phyloP scores from a whole-genome alignment of 352 stramenopile species.

The Peronospora belbahrii region DNA sequence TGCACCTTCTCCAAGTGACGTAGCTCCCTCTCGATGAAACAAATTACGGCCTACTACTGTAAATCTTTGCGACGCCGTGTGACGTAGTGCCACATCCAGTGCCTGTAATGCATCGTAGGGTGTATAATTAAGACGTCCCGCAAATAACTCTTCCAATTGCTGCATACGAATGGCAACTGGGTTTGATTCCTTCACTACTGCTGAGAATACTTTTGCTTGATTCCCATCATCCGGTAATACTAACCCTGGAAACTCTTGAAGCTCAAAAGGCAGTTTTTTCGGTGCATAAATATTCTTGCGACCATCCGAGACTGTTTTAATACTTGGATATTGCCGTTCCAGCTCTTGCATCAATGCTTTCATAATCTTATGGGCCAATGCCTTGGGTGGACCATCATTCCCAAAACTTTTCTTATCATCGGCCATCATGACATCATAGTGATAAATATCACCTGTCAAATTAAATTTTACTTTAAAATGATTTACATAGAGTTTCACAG shows the following conservation, averaged over 20 bases:
- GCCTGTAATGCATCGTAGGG: conserved; percentile 66
- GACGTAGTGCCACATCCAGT: conserved; percentile 56
- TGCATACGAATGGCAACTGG: conserved; percentile 57
- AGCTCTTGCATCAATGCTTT: conserved; percentile 31
- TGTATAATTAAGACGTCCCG: conserved; percentile 57
- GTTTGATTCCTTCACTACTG: conserved; percentile 43
- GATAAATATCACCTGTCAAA: conserved; percentile 43
- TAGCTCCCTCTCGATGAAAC: conserved; percentile 32
- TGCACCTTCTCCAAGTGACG: conserved; percentile 46
- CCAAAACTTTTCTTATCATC: conserved; percentile 28
- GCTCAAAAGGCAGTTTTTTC: conserved; percentile 34
- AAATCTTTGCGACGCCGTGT: conserved; percentile 47
- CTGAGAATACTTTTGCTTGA: conserved; percentile 34
- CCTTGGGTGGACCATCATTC: conserved; percentile 48
- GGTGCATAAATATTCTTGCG: conserved; percentile 56
- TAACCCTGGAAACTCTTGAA: conserved; percentile 32
- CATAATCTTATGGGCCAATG: conserved; percentile 56
- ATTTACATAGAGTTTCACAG: conserved; percentile 47
- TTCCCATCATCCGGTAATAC: conserved; percentile 39
- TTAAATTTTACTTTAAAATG: conserved; percentile 57
- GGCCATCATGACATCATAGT: conserved; percentile 66
- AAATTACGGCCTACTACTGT: conserved; percentile 53
- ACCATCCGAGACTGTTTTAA: conserved; percentile 39
- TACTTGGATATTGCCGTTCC: conserved; percentile 28
- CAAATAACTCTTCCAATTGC: conserved; percentile 49